phyloP scores from a whole-genome alignment of 352 stramenopile genomes.

The Globisporangium spinosum region DNA sequence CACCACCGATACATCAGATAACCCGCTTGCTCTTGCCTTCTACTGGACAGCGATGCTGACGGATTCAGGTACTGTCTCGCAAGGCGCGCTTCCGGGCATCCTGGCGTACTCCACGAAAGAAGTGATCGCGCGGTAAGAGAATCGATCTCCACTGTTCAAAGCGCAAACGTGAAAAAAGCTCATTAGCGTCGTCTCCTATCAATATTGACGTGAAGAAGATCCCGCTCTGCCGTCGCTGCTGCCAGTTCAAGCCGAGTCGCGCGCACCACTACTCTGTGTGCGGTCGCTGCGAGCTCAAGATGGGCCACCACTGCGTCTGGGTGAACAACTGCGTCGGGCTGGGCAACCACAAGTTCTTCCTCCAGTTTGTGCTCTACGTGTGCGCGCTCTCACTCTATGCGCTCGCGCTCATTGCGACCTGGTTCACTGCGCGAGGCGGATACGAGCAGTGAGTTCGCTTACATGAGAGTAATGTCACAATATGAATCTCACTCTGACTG shows the following conservation, averaged over 20 bases:
- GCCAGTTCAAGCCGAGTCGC: conserved; percentile 94
- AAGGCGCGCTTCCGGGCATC: conserved; percentile 86
- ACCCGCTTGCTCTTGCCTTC: no score
- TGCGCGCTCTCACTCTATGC: conserved; percentile 94
- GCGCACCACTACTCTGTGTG: conserved; percentile 97
- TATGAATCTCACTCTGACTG: background rate
- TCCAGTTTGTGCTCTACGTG: conserved; percentile 88
- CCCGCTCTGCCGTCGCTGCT: conserved; percentile 85
- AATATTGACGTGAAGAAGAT: conserved; percentile 81
- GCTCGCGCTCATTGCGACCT: conserved; percentile 87
- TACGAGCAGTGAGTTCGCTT: background rate
- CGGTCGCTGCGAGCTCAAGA: conserved; percentile 95
- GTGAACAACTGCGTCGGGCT: conserved; percentile 99
- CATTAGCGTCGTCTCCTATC: no score
- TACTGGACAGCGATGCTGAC: conserved; percentile 92
- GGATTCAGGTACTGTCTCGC: conserved; percentile 95
- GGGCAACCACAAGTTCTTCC: conserved; percentile 97
- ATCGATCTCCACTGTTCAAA: background rate
- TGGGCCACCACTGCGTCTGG: conserved; percentile 99
- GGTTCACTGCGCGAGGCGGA: conserved; percentile 22
- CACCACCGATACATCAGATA: no score
- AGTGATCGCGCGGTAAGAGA: conserved; percentile 49
- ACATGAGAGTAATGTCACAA: no score
- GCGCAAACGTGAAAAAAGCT: no score
- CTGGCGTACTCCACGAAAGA: conserved; percentile 71